Evolutionary conservation across 768 basidiomycete species (phyloP).

Genomic region (Asterophora parasitica): DNA sequence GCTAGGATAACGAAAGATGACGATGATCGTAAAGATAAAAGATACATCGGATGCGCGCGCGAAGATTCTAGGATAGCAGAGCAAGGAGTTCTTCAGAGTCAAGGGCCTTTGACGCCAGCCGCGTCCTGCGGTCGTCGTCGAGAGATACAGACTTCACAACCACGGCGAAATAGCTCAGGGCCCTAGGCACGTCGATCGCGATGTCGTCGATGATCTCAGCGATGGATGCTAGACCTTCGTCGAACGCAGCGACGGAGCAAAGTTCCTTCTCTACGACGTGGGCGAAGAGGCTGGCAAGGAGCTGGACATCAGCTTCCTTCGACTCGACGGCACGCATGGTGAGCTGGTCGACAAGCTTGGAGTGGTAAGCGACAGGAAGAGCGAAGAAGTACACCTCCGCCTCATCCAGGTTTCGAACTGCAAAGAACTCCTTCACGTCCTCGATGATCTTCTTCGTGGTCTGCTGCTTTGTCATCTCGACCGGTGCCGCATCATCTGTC

Average conservation of each 20-base stretch:
- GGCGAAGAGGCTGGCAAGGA: constrained; percentile 73
- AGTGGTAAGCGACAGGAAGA: too few species aligned
- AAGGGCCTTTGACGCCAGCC: too few species aligned
- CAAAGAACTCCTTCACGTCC: constrained; percentile 84
- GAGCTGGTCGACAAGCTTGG: constrained; percentile 74
- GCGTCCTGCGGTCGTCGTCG: too few species aligned
- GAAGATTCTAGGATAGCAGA: too few species aligned
- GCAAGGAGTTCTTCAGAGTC: too few species aligned
- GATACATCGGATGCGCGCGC: too few species aligned
- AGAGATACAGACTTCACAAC: constrained; percentile 72
- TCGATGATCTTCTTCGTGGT: constrained; percentile 74
- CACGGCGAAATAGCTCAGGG: constrained; percentile 67
- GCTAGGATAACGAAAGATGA: too few species aligned
- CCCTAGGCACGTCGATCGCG: constrained; percentile 86
- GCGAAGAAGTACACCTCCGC: constrained; percentile 82
- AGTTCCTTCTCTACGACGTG: constrained; percentile 56
- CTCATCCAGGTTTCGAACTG: constrained; percentile 77
- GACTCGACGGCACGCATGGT: constrained; percentile 65
- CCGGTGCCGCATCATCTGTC: constrained; percentile 43
- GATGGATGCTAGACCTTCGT: constrained; percentile 65
- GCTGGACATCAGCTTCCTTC: too few species aligned
- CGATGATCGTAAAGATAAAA: too few species aligned
- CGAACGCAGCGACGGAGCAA: constrained; percentile 57
- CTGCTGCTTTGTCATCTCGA: constrained; percentile 59
- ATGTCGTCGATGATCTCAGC: constrained; percentile 84